phyloP scores from a whole-genome alignment of 306 rosid genomes.

The Acacia acuminata region DNA sequence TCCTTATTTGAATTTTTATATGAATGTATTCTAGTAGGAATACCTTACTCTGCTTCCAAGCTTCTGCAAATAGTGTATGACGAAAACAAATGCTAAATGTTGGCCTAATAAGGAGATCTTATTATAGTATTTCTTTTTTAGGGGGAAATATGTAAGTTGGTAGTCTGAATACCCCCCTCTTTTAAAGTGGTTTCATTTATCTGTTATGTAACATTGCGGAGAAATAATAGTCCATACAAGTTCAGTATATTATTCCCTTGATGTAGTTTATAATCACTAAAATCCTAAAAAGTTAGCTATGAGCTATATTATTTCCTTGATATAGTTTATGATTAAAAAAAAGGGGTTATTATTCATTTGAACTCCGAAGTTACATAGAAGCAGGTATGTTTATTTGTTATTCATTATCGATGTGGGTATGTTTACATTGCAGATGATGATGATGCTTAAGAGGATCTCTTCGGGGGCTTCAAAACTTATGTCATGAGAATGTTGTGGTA shows the following conservation, averaged over 20 bases:
- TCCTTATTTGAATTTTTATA: not conserved
- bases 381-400: not conserved
- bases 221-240: slow-evolving; percentile 43
- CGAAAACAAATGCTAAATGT: not conserved
- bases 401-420: not conserved
- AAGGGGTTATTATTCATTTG: not conserved
- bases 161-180: too few species aligned
- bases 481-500: slow-evolving; percentile 9
- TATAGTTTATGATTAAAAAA: not conserved
- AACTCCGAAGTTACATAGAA: not conserved
- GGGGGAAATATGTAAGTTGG: not conserved
- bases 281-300: not conserved
- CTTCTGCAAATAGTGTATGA: not conserved
- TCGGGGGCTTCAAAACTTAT: not conserved
- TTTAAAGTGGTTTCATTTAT: not conserved
- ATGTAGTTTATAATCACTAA: not conserved
- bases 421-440: slow-evolving; percentile 7
- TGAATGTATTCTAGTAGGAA: not conserved
- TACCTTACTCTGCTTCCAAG: not conserved
- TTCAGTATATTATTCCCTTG: not conserved
- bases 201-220: slow-evolving; percentile 43
- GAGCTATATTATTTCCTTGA: not conserved
- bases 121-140: not conserved
- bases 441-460: not conserved
- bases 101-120: too few species aligned